These are phyloP conservation scores for Mucor irregularis DNA, from an alignment of 371 early-diverging fungal species.

Conservation along the genomic window DNA sequence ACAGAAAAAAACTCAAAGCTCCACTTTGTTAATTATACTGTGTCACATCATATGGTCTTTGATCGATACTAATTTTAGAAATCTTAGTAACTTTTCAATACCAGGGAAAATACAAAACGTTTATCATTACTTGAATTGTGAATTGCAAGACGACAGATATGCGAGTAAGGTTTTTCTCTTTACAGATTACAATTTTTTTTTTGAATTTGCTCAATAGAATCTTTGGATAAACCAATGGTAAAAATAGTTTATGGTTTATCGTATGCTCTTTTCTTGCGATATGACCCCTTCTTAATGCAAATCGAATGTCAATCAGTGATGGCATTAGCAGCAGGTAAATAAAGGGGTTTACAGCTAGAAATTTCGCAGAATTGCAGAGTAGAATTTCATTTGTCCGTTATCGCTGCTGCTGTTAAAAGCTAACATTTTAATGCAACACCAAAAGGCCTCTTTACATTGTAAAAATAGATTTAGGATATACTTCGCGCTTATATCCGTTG, in stretches of 20 bases:
- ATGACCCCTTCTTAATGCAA: not conserved
- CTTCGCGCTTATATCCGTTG: no score
- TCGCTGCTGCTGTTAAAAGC: no score
- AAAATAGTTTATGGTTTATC: not conserved
- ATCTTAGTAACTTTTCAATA: not conserved
- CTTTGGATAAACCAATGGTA: not conserved
- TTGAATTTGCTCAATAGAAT: not conserved
- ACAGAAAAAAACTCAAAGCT: no score
- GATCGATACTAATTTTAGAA: not conserved
- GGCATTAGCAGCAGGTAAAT: conserved; percentile 1
- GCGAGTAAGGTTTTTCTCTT: not conserved
- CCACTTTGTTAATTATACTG: not conserved
- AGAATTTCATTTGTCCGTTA: no score
- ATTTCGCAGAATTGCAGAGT: no score
- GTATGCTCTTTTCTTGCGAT: not conserved
- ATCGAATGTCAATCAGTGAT: not conserved
- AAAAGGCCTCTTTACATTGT: no score
- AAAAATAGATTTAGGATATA: no score
- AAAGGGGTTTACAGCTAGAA: no score
- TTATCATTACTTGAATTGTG: not conserved
- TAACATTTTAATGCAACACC: no score
- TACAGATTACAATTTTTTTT: no score
- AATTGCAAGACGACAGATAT: not conserved
- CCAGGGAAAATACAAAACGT: not conserved
- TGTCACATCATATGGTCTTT: not conserved